A percentile compares a stretch with the other conserved stretches of the same genome.
phyloP scores from a whole-genome alignment of 148 eudicot species.

The Mesembryanthemum crystallinum region DNA sequence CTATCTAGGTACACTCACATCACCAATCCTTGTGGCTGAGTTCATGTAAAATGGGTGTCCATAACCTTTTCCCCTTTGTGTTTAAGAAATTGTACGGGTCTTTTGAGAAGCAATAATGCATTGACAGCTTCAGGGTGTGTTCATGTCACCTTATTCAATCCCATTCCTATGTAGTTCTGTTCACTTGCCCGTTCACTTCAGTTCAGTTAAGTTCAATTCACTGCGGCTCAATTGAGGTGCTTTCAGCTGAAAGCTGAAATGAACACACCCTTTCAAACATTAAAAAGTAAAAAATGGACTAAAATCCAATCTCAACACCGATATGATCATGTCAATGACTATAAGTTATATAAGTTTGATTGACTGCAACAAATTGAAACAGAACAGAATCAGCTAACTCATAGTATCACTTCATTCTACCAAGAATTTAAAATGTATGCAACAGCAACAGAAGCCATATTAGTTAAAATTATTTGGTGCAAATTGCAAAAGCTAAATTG shows the following conservation, averaged over 20 bases:
- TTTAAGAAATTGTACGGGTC: too few species aligned
- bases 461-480: not conserved
- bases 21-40: too few species aligned
- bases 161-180: too few species aligned
- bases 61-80: not conserved
- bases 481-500: not conserved
- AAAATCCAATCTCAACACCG: not conserved
- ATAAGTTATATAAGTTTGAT: not conserved
- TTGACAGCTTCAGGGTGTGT: not conserved
- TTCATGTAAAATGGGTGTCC: not conserved
- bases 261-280: too few species aligned
- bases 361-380: not conserved
- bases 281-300: too few species aligned
- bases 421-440: not conserved
- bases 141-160: too few species aligned
- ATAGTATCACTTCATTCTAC: too few species aligned
- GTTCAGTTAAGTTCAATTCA: too few species aligned
- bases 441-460: not conserved
- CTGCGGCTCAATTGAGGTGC: too few species aligned
- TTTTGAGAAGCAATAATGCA: not conserved
- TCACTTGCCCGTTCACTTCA: too few species aligned
- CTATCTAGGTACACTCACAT: not conserved
- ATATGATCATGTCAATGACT: not conserved
- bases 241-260: too few species aligned
- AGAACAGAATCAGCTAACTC: not conserved